Percentiles rank a stretch among this genome's conserved stretches.
Conservation (phyloP, 441 rosid genomes). For the Theobroma grandiflorum region DNA sequence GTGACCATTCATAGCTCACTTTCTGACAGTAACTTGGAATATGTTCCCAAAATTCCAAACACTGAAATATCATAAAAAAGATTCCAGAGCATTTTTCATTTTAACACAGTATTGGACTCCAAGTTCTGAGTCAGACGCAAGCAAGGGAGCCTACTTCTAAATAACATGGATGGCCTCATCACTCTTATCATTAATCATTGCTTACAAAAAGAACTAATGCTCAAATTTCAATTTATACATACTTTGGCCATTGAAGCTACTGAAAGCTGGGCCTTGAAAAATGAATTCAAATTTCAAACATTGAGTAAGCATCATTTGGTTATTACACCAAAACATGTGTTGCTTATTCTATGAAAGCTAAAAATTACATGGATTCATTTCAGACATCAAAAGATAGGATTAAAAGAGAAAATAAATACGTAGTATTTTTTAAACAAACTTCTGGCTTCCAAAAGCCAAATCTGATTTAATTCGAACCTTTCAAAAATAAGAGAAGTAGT, state of each 20-base stretch:
- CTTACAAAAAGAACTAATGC: background rate
- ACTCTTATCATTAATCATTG: background rate
- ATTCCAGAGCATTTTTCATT: background rate
- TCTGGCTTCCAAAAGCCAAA: constrained; percentile 6
- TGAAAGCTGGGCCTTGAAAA: constrained; percentile 11
- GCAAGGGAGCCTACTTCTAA: background rate
- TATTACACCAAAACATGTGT: constrained; percentile 5
- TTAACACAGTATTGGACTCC: background rate
- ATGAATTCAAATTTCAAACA: background rate
- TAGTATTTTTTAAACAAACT: background rate
- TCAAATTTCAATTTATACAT: background rate
- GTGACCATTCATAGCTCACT: background rate
- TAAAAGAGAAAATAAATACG: background rate
- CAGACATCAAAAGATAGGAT: background rate
- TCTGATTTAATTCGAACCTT: background rate
- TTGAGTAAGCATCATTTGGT: background rate
- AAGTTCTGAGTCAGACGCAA: background rate
- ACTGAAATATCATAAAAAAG: background rate
- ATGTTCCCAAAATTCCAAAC: background rate
- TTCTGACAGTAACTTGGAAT: background rate
- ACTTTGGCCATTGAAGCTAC: background rate
- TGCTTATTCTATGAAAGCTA: background rate
- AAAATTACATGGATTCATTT: background rate
- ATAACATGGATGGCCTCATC: background rate
- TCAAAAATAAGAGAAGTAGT: background rate